These are phyloP conservation scores for Hirschfeldia incana DNA, from an alignment of 345 rosid species.

Conservation along the genomic window DNA sequence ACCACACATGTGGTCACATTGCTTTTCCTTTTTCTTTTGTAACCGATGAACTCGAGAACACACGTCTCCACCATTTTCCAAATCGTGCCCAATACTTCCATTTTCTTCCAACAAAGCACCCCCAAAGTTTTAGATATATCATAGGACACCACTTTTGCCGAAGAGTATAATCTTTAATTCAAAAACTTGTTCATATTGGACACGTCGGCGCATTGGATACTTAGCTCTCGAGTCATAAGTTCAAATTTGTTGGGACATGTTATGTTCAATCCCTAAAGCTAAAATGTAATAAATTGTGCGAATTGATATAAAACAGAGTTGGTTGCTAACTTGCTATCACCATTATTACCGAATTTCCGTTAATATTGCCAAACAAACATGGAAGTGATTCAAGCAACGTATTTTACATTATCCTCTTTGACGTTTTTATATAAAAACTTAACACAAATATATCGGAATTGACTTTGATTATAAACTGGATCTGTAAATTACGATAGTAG, in stretches of 20 bases:
- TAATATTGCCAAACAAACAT: not conserved
- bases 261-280: not conserved
- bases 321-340: not conserved
- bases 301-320: not conserved
- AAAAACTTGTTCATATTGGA: not conserved
- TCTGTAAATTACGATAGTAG: not conserved
- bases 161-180: not conserved
- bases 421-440: not conserved
- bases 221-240: not conserved
- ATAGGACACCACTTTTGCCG: not conserved
- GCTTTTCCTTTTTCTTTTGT: constrained; percentile 2
- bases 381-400: not conserved
- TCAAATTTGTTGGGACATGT: not conserved
- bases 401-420: not conserved
- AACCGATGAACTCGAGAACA: not conserved
- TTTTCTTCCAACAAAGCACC: not conserved
- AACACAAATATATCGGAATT: not conserved
- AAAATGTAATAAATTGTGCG: not conserved
- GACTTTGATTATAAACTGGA: not conserved
- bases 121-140: not conserved
- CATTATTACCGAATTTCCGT: not conserved
- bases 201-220: not conserved
- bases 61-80: not conserved
- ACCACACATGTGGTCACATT: constrained; percentile 1
- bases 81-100: not conserved